Percentiles rank a stretch among this genome's conserved stretches.
Conservation (phyloP, 208 protist genomes). For the Trypanosoma brucei region DNA sequence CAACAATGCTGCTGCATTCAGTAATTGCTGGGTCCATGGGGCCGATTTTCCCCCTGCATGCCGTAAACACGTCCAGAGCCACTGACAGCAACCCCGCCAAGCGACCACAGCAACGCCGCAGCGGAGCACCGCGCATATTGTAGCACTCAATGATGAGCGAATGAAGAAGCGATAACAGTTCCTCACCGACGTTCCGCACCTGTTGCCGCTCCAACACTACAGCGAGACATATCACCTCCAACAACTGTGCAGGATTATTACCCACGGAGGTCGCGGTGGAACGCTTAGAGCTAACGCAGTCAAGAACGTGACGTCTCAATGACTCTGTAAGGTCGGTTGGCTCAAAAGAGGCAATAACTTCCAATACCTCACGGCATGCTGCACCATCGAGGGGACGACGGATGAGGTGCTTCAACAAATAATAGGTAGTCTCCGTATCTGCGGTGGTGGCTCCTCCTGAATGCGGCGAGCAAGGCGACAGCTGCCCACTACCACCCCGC, state of each 20-base stretch:
- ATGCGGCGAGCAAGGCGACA: no score
- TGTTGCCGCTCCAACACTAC: constrained; percentile 11
- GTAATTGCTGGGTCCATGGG: not conserved
- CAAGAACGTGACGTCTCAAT: not conserved
- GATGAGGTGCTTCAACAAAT: constrained; percentile 12
- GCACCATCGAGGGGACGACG: constrained; percentile 2
- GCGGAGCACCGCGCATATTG: constrained; percentile 1
- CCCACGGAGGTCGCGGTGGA: not conserved
- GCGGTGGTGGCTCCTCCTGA: not conserved
- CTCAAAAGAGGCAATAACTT: constrained; percentile 8
- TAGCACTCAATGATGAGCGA: constrained; percentile 12
- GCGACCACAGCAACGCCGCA: constrained; percentile 16
- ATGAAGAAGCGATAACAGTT: constrained; percentile 1
- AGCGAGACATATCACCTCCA: constrained; percentile 13
- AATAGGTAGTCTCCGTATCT: constrained; percentile 5
- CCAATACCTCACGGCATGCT: constrained; percentile 12
- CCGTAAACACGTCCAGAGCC: constrained; percentile 18
- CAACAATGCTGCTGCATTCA: not conserved
- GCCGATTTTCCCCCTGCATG: not conserved
- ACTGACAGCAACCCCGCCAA: constrained; percentile 12
- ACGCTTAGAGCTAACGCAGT: constrained; percentile 7
- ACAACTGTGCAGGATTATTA: not conserved
- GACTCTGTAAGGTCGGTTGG: constrained; percentile 10
- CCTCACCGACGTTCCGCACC: not conserved
- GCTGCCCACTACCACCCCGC: not conserved